Evolutionary conservation across 2,329 filamentous ascomycete genomes (phyloP), one percentile per base, ranked within the genome.

Genomic region (Ophiocordyceps polyrhachis-furcata): DNA sequence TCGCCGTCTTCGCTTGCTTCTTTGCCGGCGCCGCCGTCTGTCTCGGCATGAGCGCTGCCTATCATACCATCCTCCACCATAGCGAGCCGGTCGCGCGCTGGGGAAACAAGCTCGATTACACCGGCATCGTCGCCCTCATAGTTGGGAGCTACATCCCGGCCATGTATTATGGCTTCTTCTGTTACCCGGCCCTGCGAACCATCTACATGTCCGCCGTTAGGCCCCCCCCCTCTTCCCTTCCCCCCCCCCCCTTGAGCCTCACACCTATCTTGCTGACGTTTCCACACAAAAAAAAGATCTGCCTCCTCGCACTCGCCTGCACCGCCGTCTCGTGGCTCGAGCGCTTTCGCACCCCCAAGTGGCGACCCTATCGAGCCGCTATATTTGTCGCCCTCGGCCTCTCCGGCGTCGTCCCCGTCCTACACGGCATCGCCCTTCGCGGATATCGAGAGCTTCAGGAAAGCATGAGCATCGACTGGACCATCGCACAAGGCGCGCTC

Each of bases 91-190:
- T 95, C 14, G 79, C 82, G 2, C 79, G 75, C 49, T 83, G 86
- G 68, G 88, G 88, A 12, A 96, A 96, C 59, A 85, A 93, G 60
- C 66, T 96, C 46, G 91, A 98, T 59, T 96, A 98, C 59, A 76
- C 89, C 5, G 91, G 91, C 7, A 98, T 98, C 53, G 84, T 96
- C 28, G 76, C 80, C 43, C 66, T 98, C 52, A 96, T 96, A 47
- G 83, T 89, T 52, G 91, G 91, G 7, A 89, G 82, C 58, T 94
- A 89, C 57, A 76, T 96, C 41, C 88, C 91, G 2, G 82, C 83
- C 43, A 62, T 98, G 47, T 91, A 85, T 61, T 94, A 93, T 60
- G 87, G 81, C 4, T 86, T 93, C 59, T 84, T 75, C 54, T 86
- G 81, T 55, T 66, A 79, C 49, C 74, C 77, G 3, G 55, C 59